Base-by-base conservation (phyloP, 2,329 filamentous ascomycete genomes). In the Ceratocystis ficicola region DNA sequence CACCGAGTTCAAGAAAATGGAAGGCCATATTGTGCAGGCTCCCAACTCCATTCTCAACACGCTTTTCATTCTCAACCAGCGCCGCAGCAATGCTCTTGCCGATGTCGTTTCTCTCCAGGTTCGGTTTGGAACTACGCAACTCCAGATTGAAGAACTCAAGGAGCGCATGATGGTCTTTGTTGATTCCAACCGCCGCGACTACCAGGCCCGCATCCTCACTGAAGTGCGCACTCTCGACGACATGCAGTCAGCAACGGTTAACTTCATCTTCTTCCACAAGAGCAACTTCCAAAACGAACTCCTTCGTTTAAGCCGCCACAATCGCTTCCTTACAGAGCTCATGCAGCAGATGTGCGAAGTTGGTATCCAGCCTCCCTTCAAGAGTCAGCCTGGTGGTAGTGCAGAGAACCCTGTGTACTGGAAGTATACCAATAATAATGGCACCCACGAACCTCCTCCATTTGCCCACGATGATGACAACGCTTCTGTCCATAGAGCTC, bases 1-100 rank as follows among this genome's bases (percentile, higher is more conserved):
- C 74, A 97, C 93, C 15, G 93, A 96, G 72, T 96, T 96, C 79
- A 96, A 96, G 81, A 96, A 96, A 79, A 93, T 96, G 89, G 88
- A 96, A 75, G 93, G 93, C 1, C 92, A 96, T 71, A 87, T 96
- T 28, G 93, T 97, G 0, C 93, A 96, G 75, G 93, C 93, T 0
- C 93, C 93, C 10, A 97, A 97, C 81, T 95, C 88, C 67, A 86
- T 96, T 46, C 82, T 97, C 65, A 97, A 96, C 76, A 90, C 85
- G 0, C 81, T 97, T 0, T 96, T 96, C 76, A 95, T 97, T 69
- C 85, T 96, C 57, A 97, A 97, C 75, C 91, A 96, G 77, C 86
- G 93, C 59, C 88, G 93, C 65, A 95, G 90, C 44, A 92, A 92
- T 69, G 88, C 87, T 4, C 81, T 96, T 4, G 91, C 93, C 1